Evolutionary conservation across 805 yeast species (phyloP), one percentile per base, ranked within the genome.

Genomic region (Saturnispora serradocipensis): DNA sequence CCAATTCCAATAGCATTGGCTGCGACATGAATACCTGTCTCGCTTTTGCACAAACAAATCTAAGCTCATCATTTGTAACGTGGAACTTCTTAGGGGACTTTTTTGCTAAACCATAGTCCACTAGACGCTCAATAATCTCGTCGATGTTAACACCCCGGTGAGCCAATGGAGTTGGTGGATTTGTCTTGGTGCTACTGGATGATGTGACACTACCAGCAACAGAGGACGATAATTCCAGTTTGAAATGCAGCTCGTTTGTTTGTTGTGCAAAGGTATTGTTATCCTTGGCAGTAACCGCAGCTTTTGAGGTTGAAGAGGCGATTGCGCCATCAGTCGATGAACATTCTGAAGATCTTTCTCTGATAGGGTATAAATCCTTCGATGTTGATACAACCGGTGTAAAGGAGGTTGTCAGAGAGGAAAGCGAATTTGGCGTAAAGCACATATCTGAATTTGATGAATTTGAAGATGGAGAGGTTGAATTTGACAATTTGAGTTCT

Each of bases 1-100:
- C 81, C 54, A 84, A 67, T 57, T 81, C 79, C 54, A 84, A 69
- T 49, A 84, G 63, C 34, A 82, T 75, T 8, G 90, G 89, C 59
- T 84, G 90, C 9, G 68, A 71, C 63, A 82, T 61, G 51, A 84
- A 81, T 16, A 83, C 71, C 46, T 80, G 77, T 52, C 88, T 69
- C 5, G 86, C 75, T 55, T 72, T 77, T 20, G 77, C 72, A 62
- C 85, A 76, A 43, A 83, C 73, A 56, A 71, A 69, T 61, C 76
- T 81, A 44, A 83, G 72, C 59, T 83, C 87, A 58, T 72, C 67
- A 3, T 72, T 61, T 13, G 78, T 65, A 44, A 83, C 65, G 0
- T 78, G 76, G 50, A 83, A 75, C 52, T 75, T 74, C 56, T 74
- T 75, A 27, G 73, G 69, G 51, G 67, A 66, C 34, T 64, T 60